Evolutionary conservation across 768 basidiomycete species (phyloP).

Genomic region (Scleroderma citrinum): DNA sequence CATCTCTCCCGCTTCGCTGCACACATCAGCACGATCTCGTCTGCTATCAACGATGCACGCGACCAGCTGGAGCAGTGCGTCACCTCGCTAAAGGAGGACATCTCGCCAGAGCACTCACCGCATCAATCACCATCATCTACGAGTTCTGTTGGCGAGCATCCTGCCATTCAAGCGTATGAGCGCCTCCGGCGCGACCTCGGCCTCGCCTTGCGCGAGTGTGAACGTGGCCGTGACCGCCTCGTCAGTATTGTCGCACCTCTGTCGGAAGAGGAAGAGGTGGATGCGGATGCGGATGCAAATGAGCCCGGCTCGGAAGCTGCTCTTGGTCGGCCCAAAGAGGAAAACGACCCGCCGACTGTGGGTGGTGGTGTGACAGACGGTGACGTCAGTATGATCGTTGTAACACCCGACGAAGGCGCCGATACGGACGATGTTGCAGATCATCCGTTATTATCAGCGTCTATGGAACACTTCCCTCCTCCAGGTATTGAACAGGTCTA

Average conservation of each 20-base stretch:
- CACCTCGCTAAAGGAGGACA: slow-evolving; percentile 42
- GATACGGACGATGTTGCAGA: slow-evolving; percentile 48
- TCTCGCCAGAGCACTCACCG: slow-evolving; percentile 16
- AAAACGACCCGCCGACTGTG: background rate
- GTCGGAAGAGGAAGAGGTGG: slow-evolving; percentile 35
- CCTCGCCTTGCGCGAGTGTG: slow-evolving; percentile 73
- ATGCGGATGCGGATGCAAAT: slow-evolving; percentile 33
- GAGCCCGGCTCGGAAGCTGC: background rate
- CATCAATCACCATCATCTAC: slow-evolving; percentile 16
- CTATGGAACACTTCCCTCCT: slow-evolving; percentile 51
- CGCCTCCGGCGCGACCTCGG: slow-evolving; percentile 71
- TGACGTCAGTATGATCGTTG: slow-evolving; percentile 6
- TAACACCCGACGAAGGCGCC: slow-evolving; percentile 20
- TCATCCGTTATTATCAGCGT: slow-evolving; percentile 48
- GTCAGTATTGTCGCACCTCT: slow-evolving; percentile 51
- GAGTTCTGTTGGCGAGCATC: slow-evolving; percentile 27
- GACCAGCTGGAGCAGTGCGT: slow-evolving; percentile 64
- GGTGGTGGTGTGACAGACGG: background rate
- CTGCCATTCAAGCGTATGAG: slow-evolving; percentile 68
- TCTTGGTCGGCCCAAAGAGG: background rate
- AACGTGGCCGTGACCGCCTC: slow-evolving; percentile 66
- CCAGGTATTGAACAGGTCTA: slow-evolving; percentile 80
- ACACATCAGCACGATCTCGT: slow-evolving; percentile 65
- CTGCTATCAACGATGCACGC: slow-evolving; percentile 65
- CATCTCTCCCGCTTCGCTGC: slow-evolving; percentile 63